phyloP scores from a whole-genome alignment of 2,329 filamentous ascomycete genomes.

The Ophiostoma australiae region DNA sequence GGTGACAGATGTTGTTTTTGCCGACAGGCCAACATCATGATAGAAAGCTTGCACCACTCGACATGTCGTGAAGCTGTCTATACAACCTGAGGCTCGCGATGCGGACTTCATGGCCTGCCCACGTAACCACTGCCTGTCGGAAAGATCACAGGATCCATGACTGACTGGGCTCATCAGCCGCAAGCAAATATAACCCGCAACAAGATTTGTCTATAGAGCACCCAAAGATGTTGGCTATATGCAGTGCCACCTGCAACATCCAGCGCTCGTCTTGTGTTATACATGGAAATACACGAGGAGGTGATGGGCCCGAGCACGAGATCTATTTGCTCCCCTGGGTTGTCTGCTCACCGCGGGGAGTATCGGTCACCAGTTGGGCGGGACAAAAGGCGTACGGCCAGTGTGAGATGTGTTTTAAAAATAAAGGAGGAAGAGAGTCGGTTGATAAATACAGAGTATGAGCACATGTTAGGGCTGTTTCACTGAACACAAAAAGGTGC shows the following conservation, averaged over 20 bases:
- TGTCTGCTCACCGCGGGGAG: neutral
- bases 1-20: neutral
- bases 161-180: neutral
- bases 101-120: neutral
- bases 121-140: neutral
- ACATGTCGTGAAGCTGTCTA: neutral
- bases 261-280: neutral
- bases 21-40: neutral
- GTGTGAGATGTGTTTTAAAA: too few relatives aligned
- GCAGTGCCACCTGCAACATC: neutral
- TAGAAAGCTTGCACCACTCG: neutral
- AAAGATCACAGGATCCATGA: neutral
- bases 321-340: neutral
- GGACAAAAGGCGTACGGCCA: neutral
- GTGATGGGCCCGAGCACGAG: neutral
- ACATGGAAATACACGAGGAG: neutral
- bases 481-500: slow-evolving; percentile 2
- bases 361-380: neutral
- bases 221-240: neutral
- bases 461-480: neutral
- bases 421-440: neutral
- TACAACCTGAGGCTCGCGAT: neutral
- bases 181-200: neutral
- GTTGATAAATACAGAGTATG: neutral
- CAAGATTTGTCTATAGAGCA: neutral